Base-by-base conservation (phyloP, 2,329 filamentous ascomycete genomes). In the Tolypocladium amazonense region DNA sequence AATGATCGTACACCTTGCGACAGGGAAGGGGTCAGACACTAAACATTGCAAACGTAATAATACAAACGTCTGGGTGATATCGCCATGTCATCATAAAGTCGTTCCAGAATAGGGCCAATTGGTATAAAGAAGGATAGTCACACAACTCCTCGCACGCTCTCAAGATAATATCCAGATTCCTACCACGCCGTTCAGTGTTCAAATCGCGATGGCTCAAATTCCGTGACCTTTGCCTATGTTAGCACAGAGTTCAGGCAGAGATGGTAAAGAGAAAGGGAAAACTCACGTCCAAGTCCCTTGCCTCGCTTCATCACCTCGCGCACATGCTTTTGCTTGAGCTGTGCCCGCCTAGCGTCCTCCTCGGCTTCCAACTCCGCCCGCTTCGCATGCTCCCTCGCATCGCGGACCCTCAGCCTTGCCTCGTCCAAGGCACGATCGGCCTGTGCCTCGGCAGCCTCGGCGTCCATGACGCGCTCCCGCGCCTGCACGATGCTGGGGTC, bases 291-390 rank as follows among this genome's bases (percentile, higher is more conserved):
- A 14, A 89, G 80, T n/a, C 81, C 79, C 72, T 86, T 85, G n/a
- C 84, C 86, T 58, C 85, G 78, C 82, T 87, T 88, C 7, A 82
- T 85, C 37, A 89, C 80, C 67, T 84, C 81, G 65, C 77, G 79
- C 1, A 86, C 87, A 67, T 88, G 83, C 58, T 79, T 77, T 72
- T 87, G 80, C 80, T 89, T 89, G 57, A 88, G 82, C 79, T 84
- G 87, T 1, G 86, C 86, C 50, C 81, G 71, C 27, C 85, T 75
- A 2, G 86, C 82, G 68, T 88, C 84, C 72, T 87, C 85, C 65
- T 78, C 79, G 1, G 86, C 86, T 73, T 89, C 87, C 57, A 78
- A 70, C 76, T 89, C 87, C 4, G 89, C 72, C 18, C 77, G 72
- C 73, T 80, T 82, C 2, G 88, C 83, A 62, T 88, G 80, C 54